Evolutionary conservation across 768 basidiomycete genomes (phyloP).

Genomic region (Amanita fuliginea): DNA sequence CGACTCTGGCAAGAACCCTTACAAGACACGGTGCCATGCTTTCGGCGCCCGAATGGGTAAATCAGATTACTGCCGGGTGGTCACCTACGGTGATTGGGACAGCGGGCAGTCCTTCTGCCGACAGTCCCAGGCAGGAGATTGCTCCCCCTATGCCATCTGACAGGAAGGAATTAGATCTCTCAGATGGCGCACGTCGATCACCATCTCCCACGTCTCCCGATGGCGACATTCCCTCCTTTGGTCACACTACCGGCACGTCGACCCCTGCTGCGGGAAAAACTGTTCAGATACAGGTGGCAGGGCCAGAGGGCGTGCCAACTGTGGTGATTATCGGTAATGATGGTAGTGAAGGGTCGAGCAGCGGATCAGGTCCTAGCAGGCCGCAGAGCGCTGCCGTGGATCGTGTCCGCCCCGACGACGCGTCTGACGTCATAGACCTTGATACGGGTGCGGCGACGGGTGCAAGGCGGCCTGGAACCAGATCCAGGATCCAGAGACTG

Average conservation of each 20-base stretch:
- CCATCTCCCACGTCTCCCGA: not conserved
- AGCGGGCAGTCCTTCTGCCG: not conserved
- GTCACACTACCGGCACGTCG: not conserved
- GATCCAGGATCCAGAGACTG: not conserved
- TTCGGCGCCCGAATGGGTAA: conserved; percentile 2
- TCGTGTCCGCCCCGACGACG: not conserved
- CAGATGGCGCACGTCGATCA: not conserved
- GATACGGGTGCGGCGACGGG: not conserved
- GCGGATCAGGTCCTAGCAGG: too few species aligned
- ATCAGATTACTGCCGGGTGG: conserved; percentile 1
- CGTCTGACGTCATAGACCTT: not conserved
- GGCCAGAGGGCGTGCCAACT: not conserved
- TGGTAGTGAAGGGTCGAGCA: too few species aligned
- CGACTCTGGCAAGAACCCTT: not conserved
- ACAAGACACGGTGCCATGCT: not conserved
- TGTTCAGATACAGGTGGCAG: conserved; percentile 1
- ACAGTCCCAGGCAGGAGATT: not conserved
- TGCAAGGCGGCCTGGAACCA: not conserved
- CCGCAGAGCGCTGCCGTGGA: not conserved
- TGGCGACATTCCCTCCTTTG: not conserved
- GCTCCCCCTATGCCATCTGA: not conserved
- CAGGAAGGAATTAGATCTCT: not conserved
- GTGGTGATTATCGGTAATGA: not conserved
- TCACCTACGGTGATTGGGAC: not conserved
- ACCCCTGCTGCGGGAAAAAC: not conserved